Percentiles rank a stretch among this genome's conserved stretches.
Evolutionary conservation across 148 eudicot genomes (phyloP).

Genomic region (Selenicereus undatus): DNA sequence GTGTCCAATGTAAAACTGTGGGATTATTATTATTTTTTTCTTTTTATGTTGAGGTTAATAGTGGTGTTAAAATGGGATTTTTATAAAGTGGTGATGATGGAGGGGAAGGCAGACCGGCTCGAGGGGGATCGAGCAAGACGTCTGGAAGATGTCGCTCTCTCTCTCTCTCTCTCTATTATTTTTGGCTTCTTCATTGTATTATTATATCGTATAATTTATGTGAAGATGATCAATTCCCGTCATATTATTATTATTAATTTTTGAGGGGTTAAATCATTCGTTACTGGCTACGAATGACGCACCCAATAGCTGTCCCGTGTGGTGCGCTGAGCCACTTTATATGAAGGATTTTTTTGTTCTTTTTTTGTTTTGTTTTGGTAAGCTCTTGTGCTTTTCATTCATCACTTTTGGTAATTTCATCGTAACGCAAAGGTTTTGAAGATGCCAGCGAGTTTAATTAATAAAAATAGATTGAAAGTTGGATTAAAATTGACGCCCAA

Average conservation of each 20-base stretch:
- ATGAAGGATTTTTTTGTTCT: neutral
- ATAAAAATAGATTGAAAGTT: too few species aligned
- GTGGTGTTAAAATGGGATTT: slow-evolving; percentile 24
- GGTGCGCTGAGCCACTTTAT: neutral
- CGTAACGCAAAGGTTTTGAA: too few species aligned
- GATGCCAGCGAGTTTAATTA: too few species aligned
- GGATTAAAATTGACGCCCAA: too few species aligned
- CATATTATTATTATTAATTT: neutral
- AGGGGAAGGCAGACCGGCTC: slow-evolving; percentile 35
- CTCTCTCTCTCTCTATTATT: slow-evolving; percentile 26
- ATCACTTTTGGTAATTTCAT: too few species aligned
- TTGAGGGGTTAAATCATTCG: neutral
- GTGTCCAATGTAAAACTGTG: slow-evolving; percentile 30
- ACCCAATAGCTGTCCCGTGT: neutral
- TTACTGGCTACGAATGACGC: neutral
- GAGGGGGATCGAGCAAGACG: slow-evolving; percentile 39
- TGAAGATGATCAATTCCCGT: slow-evolving; percentile 19
- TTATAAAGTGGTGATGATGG: slow-evolving; percentile 10
- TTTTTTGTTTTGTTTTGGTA: too few species aligned
- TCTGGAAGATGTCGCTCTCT: slow-evolving; percentile 21
- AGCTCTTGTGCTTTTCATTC: neutral
- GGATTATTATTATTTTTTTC: neutral
- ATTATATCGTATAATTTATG: slow-evolving; percentile 18
- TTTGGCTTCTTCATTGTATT: slow-evolving; percentile 11
- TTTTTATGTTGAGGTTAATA: slow-evolving; percentile 11